Percentiles rank a stretch among this genome's conserved stretches.
Conservation (phyloP, 2,329 filamentous ascomycete species). For the Cytospora schulzeri region DNA sequence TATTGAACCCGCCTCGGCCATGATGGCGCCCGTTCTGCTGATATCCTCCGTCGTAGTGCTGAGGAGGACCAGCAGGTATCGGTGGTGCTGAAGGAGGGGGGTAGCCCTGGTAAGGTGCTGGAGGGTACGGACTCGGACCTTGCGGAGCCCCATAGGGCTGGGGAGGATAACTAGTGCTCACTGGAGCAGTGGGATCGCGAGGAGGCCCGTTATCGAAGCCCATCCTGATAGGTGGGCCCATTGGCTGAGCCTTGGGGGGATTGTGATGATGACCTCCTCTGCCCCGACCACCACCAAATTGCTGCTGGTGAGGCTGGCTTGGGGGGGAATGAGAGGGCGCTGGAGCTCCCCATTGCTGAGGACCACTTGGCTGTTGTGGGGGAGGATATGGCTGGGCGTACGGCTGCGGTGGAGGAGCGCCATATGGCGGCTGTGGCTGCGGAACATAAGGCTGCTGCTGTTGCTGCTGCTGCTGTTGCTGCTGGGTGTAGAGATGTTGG, state of each 20-base stretch:
- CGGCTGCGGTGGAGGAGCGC: constrained; percentile 33
- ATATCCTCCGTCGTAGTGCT: constrained; percentile 36
- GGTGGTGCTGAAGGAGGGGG: constrained; percentile 39
- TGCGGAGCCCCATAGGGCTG: constrained; percentile 38
- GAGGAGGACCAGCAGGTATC: constrained; percentile 33
- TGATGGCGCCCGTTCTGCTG: constrained; percentile 42
- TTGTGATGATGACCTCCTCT: constrained; percentile 45
- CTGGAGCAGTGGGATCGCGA: constrained; percentile 48
- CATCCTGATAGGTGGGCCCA: constrained; percentile 59
- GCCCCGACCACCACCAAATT: constrained; percentile 47
- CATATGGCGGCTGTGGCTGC: constrained; percentile 38
- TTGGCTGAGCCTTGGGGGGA: constrained; percentile 43
- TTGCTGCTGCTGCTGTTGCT: constrained; percentile 40
- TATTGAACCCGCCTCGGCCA: constrained; percentile 42
- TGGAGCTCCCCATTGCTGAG: constrained; percentile 46
- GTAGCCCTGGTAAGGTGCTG: constrained; percentile 42
- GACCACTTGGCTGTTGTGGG: constrained; percentile 37
- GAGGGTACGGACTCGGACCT: constrained; percentile 30
- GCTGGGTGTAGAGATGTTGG: constrained; percentile 53
- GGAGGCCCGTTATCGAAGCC: constrained; percentile 48
- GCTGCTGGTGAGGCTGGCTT: constrained; percentile 39
- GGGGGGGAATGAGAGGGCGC: constrained; percentile 35
- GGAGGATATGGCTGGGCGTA: constrained; percentile 40
- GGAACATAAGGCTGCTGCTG: constrained; percentile 41
- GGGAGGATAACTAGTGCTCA: constrained; percentile 46